These are phyloP conservation scores for Entomortierella parvispora DNA, from an alignment of 192 early-diverging fungal species.

Conservation along the genomic window DNA sequence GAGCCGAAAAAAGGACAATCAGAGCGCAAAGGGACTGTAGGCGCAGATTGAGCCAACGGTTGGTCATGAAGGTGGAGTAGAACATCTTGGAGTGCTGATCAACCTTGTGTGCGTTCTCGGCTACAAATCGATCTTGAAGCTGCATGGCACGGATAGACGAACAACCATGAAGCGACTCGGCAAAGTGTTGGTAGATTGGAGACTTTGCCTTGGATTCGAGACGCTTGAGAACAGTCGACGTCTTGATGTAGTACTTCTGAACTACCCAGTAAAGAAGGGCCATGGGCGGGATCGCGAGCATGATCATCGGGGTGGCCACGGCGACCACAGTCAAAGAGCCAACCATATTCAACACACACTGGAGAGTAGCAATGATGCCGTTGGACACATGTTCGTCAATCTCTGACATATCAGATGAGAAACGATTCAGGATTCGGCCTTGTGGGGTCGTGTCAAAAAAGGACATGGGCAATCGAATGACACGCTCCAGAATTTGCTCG, in stretches of 20 bases:
- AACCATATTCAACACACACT: constrained; percentile 18
- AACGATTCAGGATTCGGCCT: constrained; percentile 87
- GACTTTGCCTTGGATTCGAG: constrained; percentile 79
- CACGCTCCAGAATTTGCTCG: constrained; percentile 22
- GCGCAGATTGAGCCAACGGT: constrained; percentile 75
- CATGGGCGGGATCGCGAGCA: constrained; percentile 59
- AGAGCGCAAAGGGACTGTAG: constrained; percentile 61
- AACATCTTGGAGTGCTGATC: not conserved
- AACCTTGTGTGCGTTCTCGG: not conserved
- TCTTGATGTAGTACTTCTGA: constrained; percentile 71
- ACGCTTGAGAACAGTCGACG: constrained; percentile 80
- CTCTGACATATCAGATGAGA: constrained; percentile 85
- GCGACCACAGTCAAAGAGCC: constrained; percentile 50
- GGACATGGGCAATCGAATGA: constrained; percentile 63
- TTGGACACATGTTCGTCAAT: constrained; percentile 73
- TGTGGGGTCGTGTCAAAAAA: constrained; percentile 83
- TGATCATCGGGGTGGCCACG: constrained; percentile 48
- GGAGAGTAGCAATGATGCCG: constrained; percentile 52
- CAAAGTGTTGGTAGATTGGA: constrained; percentile 78
- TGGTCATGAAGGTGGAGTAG: constrained; percentile 54
- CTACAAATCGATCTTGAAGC: constrained; percentile 16
- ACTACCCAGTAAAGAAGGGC: constrained; percentile 54
- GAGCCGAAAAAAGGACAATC: constrained; percentile 78
- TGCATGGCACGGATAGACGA: constrained; percentile 72
- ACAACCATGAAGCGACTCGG: constrained; percentile 66